Percentiles rank a stretch among this genome's conserved stretches.
phyloP scores from a whole-genome alignment of 768 basidiomycete species.

The Lentinula sp. region DNA sequence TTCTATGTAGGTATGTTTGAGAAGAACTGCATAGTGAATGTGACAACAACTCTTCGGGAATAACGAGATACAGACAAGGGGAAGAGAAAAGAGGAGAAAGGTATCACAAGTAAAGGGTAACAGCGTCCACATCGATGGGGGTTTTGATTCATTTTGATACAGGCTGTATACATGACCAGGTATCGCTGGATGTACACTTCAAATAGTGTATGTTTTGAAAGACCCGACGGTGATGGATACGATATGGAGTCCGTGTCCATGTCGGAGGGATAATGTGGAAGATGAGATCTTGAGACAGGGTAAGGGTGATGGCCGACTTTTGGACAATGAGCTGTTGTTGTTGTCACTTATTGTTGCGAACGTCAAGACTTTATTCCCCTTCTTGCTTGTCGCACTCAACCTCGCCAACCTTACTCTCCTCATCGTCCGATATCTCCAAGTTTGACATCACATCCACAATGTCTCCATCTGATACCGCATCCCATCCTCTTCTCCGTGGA shows the following conservation, averaged over 20 bases:
- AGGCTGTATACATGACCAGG: too few species aligned
- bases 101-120: conserved; percentile 1
- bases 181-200: too few species aligned
- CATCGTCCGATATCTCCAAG: not conserved
- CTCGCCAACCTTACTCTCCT: not conserved
- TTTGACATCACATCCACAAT: not conserved
- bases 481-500: not conserved
- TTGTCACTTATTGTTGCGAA: not conserved
- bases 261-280: too few species aligned
- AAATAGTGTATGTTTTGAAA: too few species aligned
- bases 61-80: not conserved
- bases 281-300: too few species aligned
- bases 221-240: too few species aligned
- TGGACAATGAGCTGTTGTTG: not conserved
- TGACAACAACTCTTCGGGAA: not conserved
- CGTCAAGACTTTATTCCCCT: not conserved
- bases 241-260: too few species aligned
- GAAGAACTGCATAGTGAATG: not conserved
- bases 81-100: not conserved
- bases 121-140: not conserved
- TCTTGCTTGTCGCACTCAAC: not conserved
- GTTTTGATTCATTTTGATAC: not conserved
- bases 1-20: not conserved
- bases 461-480: not conserved
- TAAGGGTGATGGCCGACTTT: too few species aligned